Evolutionary conservation across 441 rosid genomes (phyloP).

Genomic region (Aquilaria agallochum): DNA sequence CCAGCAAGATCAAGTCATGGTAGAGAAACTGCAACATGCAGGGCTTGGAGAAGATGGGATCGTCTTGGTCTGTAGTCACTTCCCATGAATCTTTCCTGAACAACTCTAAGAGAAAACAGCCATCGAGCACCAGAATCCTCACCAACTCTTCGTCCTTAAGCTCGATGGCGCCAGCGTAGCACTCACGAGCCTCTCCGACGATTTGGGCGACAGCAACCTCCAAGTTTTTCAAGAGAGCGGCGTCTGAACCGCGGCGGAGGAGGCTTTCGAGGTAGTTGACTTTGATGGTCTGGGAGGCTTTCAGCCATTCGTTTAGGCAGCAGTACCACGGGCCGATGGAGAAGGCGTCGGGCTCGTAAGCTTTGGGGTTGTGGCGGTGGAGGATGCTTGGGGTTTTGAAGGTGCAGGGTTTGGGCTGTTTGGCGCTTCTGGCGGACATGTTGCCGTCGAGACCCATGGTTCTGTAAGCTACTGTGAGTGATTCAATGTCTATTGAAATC

Average conservation of each 20-base stretch:
- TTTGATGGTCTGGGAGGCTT: conserved; percentile 18
- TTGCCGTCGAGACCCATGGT: neutral
- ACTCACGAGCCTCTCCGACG: neutral
- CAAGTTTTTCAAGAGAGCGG: neutral
- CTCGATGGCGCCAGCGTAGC: neutral
- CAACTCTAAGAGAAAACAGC: neutral
- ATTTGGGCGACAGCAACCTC: conserved; percentile 1
- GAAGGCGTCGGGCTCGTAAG: conserved; percentile 27
- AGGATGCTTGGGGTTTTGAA: conserved; percentile 27
- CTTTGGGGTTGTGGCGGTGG: conserved; percentile 15
- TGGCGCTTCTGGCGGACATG: neutral
- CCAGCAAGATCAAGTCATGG: conserved; percentile 14
- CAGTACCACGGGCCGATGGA: conserved; percentile 29
- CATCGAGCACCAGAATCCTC: too few species aligned
- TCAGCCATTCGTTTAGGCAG: neutral
- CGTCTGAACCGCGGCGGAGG: neutral
- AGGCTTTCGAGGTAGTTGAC: conserved; percentile 20
- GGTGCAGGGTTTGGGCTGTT: conserved; percentile 14
- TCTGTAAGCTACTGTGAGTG: too few species aligned
- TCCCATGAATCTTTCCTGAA: neutral
- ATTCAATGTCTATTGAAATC: neutral
- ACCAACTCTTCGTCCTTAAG: neutral
- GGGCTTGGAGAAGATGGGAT: conserved; percentile 7
- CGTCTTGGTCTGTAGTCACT: conserved; percentile 3
- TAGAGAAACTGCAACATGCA: conserved; percentile 7